Percentiles rank a stretch among this genome's conserved stretches.
phyloP scores from a whole-genome alignment of 345 rosid species.

The Hibiscus tridactylites region DNA sequence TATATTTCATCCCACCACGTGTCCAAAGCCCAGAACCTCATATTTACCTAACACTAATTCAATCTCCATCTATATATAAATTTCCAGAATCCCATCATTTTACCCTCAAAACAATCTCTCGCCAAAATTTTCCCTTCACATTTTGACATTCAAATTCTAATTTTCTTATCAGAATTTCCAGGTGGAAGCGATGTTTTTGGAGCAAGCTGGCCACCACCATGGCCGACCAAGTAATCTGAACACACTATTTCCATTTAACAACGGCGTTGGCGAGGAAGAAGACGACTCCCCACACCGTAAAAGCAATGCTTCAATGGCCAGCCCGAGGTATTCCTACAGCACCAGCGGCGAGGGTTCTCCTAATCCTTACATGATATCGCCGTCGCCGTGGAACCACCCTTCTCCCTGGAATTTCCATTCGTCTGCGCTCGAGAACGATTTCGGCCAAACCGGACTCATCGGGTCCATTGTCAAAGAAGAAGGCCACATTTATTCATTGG shows the following conservation, averaged over 20 bases:
- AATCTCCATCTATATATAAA: constrained; percentile 1
- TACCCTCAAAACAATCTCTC: neutral
- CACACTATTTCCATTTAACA: constrained; percentile 29
- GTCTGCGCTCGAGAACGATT: constrained; percentile 17
- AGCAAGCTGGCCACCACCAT: constrained; percentile 13
- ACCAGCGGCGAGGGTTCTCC: constrained; percentile 47
- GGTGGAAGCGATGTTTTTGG: constrained; percentile 10
- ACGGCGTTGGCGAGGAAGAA: constrained; percentile 14
- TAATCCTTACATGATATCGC: constrained; percentile 35
- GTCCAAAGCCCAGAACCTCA: constrained; percentile 18
- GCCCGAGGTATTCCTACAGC: constrained; percentile 22
- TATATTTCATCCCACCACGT: constrained; percentile 21
- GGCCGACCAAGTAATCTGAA: constrained; percentile 46
- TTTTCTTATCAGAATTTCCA: neutral
- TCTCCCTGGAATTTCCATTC: constrained; percentile 30
- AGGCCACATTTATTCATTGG: constrained; percentile 60
- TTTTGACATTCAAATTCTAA: neutral
- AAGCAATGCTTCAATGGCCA: constrained; percentile 29
- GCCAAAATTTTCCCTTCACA: neutral
- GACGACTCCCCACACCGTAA: constrained; percentile 8
- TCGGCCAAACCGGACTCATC: constrained; percentile 30
- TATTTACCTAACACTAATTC: constrained; percentile 9
- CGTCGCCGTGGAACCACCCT: constrained; percentile 50
- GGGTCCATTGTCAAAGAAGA: constrained; percentile 53
- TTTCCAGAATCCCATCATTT: neutral